Percentiles rank a stretch among this genome's conserved stretches.
Evolutionary conservation across 495 filamentous ascomycete genomes (phyloP).

Genomic region (Penicillium odoratum): DNA sequence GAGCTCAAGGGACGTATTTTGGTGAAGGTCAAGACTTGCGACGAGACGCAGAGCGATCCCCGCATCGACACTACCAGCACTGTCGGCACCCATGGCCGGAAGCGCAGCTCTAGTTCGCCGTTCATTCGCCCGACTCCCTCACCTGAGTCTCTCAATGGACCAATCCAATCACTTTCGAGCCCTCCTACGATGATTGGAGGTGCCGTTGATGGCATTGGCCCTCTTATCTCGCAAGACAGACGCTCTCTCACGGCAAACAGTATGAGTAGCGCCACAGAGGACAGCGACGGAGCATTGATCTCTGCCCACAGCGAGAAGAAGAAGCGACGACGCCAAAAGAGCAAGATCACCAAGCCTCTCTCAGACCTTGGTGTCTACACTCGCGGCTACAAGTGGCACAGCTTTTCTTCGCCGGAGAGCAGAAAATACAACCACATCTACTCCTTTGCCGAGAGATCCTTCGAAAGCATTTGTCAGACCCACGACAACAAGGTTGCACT

Average conservation of each 20-base stretch:
- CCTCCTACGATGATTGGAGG: slow-evolving; percentile 51
- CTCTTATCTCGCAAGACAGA: slow-evolving; percentile 48
- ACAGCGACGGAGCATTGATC: slow-evolving; percentile 55
- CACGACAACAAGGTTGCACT: slow-evolving; percentile 70
- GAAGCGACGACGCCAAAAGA: slow-evolving; percentile 60
- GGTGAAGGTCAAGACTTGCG: slow-evolving; percentile 85
- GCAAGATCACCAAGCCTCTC: slow-evolving; percentile 81
- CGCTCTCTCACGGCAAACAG: slow-evolving; percentile 57
- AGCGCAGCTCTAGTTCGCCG: slow-evolving; percentile 79
- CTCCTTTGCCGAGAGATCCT: slow-evolving; percentile 85
- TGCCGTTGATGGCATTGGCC: slow-evolving; percentile 35
- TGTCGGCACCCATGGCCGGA: slow-evolving; percentile 57
- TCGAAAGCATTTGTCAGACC: slow-evolving; percentile 72
- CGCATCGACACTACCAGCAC: slow-evolving; percentile 39
- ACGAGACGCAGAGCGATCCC: slow-evolving; percentile 42
- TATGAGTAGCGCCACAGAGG: slow-evolving; percentile 61
- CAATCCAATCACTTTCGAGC: slow-evolving; percentile 57
- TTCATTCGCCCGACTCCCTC: slow-evolving; percentile 57
- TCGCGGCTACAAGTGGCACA: slow-evolving; percentile 78
- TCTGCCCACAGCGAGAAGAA: slow-evolving; percentile 48
- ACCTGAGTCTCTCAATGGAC: slow-evolving; percentile 50
- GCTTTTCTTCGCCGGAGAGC: slow-evolving; percentile 72
- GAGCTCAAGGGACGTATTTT: slow-evolving; percentile 80
- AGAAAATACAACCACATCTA: slow-evolving; percentile 88
- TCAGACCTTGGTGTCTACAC: slow-evolving; percentile 89